These are phyloP conservation scores for Nematocida parisii DNA, from an alignment of 371 early-diverging fungal genomes.

Conservation along the genomic window DNA sequence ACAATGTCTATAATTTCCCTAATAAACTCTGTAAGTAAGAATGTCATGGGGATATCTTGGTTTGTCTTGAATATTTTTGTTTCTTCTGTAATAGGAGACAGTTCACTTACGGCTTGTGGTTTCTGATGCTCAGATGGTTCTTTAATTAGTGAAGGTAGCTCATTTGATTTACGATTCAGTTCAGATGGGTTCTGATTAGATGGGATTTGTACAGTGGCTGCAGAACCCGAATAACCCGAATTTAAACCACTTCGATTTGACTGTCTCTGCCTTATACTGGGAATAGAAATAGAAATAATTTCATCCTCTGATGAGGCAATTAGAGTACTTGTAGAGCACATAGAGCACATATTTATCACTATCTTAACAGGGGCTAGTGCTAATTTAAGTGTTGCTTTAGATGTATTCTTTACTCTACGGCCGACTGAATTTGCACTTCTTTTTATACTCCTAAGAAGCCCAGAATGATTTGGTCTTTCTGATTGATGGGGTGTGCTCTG, in stretches of 20 bases:
- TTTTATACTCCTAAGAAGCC: neutral
- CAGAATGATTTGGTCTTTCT: neutral
- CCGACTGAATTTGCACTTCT: neutral
- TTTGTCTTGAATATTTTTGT: neutral
- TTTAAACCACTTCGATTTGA: too few relatives aligned
- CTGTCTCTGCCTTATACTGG: neutral
- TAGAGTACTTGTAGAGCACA: neutral
- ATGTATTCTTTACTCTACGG: neutral
- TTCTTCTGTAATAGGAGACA: neutral
- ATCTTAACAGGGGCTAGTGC: neutral
- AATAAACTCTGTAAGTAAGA: neutral
- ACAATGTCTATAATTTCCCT: neutral
- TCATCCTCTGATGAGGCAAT: neutral
- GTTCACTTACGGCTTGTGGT: neutral
- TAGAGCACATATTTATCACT: neutral
- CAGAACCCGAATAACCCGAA: too few relatives aligned
- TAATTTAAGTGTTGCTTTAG: neutral
- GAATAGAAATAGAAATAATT: neutral
- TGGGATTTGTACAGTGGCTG: neutral
- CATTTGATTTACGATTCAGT: neutral
- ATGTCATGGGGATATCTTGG: neutral
- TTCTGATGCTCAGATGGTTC: neutral
- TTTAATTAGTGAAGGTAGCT: neutral
- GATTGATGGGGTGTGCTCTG: neutral
- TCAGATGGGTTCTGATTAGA: neutral